phyloP scores from a whole-genome alignment of 192 early-diverging fungal species.

The Rhizophagus prolifer region DNA sequence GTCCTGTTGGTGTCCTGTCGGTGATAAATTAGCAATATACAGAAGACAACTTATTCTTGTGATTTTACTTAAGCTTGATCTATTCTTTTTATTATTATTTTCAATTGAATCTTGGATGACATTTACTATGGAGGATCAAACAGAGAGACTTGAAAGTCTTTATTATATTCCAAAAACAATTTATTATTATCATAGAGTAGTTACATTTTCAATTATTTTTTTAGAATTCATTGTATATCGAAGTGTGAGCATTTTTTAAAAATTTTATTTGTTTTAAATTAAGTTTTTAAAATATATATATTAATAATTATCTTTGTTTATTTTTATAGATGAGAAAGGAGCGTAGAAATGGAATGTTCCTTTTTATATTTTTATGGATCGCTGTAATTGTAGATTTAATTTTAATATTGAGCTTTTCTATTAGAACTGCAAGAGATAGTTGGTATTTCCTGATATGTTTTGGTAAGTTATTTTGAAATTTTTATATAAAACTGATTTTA shows the following conservation, averaged over 20 bases:
- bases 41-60: neutral
- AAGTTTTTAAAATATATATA: neutral
- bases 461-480: neutral
- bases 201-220: neutral
- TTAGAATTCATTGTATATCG: neutral
- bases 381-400: neutral
- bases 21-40: constrained; percentile 6
- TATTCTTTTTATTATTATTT: neutral
- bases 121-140: neutral
- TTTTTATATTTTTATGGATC: neutral
- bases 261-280: neutral
- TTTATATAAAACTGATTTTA: too few relatives aligned
- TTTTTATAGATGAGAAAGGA: neutral
- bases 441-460: constrained; percentile 3
- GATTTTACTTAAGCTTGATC: neutral
- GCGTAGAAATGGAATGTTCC: neutral
- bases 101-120: neutral
- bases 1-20: too few relatives aligned
- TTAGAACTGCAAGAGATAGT: neutral
- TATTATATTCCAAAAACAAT: neutral
- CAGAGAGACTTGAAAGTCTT: neutral
- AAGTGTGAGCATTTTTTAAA: neutral
- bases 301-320: neutral
- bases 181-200: neutral
- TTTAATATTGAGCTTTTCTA: neutral